Evolutionary conservation across 345 rosid species (phyloP), one percentile per base, ranked within the genome.

Genomic region (Nephelium lappaceum): DNA sequence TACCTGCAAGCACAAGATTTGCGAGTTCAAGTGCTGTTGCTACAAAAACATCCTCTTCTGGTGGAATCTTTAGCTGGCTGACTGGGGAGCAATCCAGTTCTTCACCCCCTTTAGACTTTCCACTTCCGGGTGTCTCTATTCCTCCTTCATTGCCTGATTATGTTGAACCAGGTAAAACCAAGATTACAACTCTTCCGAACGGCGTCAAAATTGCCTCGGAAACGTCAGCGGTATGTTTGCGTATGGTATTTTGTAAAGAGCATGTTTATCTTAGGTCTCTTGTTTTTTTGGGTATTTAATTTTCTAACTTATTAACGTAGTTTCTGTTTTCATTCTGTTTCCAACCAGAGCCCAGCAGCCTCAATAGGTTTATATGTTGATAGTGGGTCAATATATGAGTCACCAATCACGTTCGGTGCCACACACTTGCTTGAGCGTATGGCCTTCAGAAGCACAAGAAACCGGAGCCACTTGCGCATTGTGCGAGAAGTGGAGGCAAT

Each of bases 371-470:
- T 96, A 65, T 94, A 91, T 75, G 78, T 94, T 57, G 92, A 87
- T 39, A 86, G 89, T 80, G 93, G 98, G 61, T 90, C 98, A 47
- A 81, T 91, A 15, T 89, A 96, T 71, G 97, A 93, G 88, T 85
- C 93, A 12, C 92, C 94, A 27, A n/a, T 38, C 45, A 81, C 88
- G 64, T 86, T 80, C 84, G 99, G 98, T 72, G 91, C 88, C 5
- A 84, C 97, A 1, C 98, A 96, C 75, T 79, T 94, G 80, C 91
- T 96, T 80, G 95, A 96, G 77, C 87, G 92, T 45, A 96, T 93
- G 99, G 94, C 97, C 72, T 95, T 93, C 83, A 95, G 89, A 86
- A 91, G 89, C 82, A 93, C 97, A 42, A 81, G 86, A 84, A 96
- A 91, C 76, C 78, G 97, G 79, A 91, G 93, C 83, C 95, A 96